Conservation (phyloP, 768 basidiomycete genomes). For the Kwoniella dejecticola region DNA sequence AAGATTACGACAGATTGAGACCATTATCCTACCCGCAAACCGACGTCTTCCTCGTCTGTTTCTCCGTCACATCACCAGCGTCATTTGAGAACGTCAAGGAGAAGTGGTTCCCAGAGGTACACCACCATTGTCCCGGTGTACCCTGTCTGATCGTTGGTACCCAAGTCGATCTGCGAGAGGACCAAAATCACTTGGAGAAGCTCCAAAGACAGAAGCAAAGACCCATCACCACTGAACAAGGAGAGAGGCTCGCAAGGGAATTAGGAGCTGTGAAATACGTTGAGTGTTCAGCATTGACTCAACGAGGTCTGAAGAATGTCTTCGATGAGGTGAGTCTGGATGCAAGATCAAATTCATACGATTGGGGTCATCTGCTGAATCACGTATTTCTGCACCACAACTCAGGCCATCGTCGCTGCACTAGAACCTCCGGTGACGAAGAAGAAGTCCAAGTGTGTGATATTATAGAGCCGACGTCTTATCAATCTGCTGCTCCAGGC, state of each 20-base stretch:
- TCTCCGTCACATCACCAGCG: constrained; percentile 96
- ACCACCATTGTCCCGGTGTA: constrained; percentile 98
- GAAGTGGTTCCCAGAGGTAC: constrained; percentile 99
- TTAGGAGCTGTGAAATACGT: constrained; percentile 98
- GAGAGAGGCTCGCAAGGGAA: constrained; percentile 93
- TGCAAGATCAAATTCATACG: not conserved
- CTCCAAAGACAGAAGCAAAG: constrained; percentile 93
- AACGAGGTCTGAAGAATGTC: constrained; percentile 99
- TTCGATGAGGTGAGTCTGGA: constrained; percentile 86
- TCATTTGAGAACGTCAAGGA: constrained; percentile 99
- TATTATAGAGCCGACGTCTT: constrained; percentile 64
- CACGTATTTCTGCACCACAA: constrained; percentile 4
- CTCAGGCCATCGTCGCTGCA: constrained; percentile 96
- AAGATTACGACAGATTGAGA: constrained; percentile 99
- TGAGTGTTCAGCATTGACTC: constrained; percentile 97
- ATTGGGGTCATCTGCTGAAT: not conserved
- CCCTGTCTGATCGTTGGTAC: constrained; percentile 99
- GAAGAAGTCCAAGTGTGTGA: constrained; percentile 77
- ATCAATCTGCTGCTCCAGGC: not conserved
- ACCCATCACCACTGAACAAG: constrained; percentile 82
- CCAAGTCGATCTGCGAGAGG: constrained; percentile 94
- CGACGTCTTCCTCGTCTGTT: constrained; percentile 98
- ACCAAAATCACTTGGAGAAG: constrained; percentile 90
- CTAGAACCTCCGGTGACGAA: constrained; percentile 94
- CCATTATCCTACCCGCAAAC: constrained; percentile 99